These are phyloP conservation scores for Phytopythium sindhum DNA, from an alignment of 352 stramenopile species.

Conservation along the genomic window DNA sequence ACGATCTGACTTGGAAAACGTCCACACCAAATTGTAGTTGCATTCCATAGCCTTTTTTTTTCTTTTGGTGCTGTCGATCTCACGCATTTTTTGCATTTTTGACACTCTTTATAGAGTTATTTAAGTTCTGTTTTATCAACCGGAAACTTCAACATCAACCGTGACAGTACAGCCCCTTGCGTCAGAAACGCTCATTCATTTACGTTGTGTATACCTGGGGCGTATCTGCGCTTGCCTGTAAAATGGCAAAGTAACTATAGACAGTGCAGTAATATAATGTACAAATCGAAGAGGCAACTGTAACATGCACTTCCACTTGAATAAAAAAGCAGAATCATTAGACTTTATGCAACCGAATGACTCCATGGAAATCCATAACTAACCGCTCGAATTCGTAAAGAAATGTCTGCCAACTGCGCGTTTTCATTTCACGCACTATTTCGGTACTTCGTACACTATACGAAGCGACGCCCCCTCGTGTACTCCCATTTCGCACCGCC, in stretches of 20 bases:
- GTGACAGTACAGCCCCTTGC: background rate
- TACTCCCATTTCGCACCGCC: no score
- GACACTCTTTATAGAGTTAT: background rate
- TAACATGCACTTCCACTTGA: background rate
- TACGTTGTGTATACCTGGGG: background rate
- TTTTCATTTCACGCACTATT: no score
- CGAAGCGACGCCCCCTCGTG: background rate
- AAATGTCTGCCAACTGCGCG: background rate
- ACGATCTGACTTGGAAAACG: background rate
- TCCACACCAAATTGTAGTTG: background rate
- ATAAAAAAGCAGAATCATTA: background rate
- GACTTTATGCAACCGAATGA: background rate
- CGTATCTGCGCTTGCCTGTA: background rate
- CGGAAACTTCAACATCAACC: conserved; percentile 9
- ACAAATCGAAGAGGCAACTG: background rate
- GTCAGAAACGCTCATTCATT: conserved; percentile 3
- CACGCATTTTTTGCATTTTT: background rate
- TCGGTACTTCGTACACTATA: no score
- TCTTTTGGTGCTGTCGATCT: background rate
- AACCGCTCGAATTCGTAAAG: background rate
- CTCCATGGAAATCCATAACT: background rate
- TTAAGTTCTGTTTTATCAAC: background rate
- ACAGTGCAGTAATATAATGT: no score
- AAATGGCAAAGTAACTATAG: background rate
- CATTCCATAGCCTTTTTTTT: background rate